Evolutionary conservation across 768 basidiomycete genomes (phyloP), one percentile per base, ranked within the genome.

Genomic region (Tremella fuciformis): DNA sequence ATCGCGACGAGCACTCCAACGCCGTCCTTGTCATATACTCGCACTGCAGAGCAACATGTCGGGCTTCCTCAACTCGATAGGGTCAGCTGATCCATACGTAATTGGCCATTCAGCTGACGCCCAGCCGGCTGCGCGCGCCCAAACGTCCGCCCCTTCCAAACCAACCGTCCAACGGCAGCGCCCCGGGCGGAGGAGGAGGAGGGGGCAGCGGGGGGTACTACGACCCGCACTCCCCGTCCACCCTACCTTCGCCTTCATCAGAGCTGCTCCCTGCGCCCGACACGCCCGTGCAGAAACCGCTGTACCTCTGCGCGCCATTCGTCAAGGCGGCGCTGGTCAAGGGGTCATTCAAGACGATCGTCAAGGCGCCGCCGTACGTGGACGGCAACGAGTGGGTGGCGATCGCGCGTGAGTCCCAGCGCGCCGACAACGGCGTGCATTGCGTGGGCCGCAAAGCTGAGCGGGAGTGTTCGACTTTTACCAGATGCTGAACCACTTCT

Each of bases 311-410:
- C 77, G 88, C 88, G 54, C 93, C 93, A 2, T 98, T 98, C 76
- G 90, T 88, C 55, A 92, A 94, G 67, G 88, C 91, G 1, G 91
- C 94, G 0, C 83, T 98, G 44, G 93, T 98, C 59, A 97, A 94
- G 77, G 94, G 94, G 21, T 96, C 92, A 78, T 97, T 96, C 81
- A 97, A 94, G 80, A 96, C 92, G 2, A 97, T 98, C 69, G 92
- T 97, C 57, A 88, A 91, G 79, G 82, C 91, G 54, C 94, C 94
- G 7, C 96, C 94, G 76, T 96, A 93, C 67, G 87, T 89, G 25
- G 91, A 94, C 73, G 86, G 90, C 58, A 93, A 91, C 83, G 92
- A 96, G 74, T 96, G 92, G 92, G 92, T 94, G 25, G 92, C 91
- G 11, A 88, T 91, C 42, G 94, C 94, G 70, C 84, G 92, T 94